A percentile compares a stretch with the other conserved stretches of the same genome.
These are phyloP conservation scores for Orbilia brochopaga DNA, from an alignment of 2,329 filamentous ascomycete species.

Conservation along the genomic window DNA sequence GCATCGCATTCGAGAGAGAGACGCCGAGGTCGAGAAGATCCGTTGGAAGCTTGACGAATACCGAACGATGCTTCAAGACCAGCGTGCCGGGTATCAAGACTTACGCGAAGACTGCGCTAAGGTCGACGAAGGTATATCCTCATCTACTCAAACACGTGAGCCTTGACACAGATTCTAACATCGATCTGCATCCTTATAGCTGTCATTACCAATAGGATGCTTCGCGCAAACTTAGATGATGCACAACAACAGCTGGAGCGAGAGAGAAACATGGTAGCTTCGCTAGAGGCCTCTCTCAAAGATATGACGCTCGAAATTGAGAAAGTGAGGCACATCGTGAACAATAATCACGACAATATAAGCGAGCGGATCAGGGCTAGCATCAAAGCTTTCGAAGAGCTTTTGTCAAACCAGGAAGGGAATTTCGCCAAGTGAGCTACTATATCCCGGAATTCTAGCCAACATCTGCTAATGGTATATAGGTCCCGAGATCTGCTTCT, in stretches of 20 bases:
- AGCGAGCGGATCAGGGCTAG: background rate
- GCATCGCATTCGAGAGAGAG: conserved; percentile 19
- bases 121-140: conserved; percentile 19
- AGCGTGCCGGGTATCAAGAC: conserved; percentile 18
- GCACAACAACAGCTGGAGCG: conserved; percentile 5
- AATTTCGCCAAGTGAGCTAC: conserved; percentile 19
- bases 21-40: conserved; percentile 9
- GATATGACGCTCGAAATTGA: conserved; percentile 21
- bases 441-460: background rate
- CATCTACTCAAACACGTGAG: background rate
- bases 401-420: conserved; percentile 20
- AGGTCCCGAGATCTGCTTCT: conserved; percentile 16
- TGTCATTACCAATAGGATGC: conserved; percentile 2
- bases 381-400: background rate
- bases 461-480: background rate
- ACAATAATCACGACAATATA: conserved; percentile 5
- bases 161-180: background rate
- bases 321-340: conserved; percentile 2
- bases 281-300: conserved; percentile 9
- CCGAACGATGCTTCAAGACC: conserved; percentile 7
- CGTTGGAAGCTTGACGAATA: conserved; percentile 1
- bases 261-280: conserved; percentile 7
- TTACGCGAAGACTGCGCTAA: conserved; percentile 10
- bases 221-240: conserved; percentile 17
- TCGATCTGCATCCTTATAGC: background rate